A percentile compares a stretch with the other conserved stretches of the same genome.
These are phyloP conservation scores for Coprinellus micaceus DNA, from an alignment of 768 basidiomycete species.

Conservation along the genomic window DNA sequence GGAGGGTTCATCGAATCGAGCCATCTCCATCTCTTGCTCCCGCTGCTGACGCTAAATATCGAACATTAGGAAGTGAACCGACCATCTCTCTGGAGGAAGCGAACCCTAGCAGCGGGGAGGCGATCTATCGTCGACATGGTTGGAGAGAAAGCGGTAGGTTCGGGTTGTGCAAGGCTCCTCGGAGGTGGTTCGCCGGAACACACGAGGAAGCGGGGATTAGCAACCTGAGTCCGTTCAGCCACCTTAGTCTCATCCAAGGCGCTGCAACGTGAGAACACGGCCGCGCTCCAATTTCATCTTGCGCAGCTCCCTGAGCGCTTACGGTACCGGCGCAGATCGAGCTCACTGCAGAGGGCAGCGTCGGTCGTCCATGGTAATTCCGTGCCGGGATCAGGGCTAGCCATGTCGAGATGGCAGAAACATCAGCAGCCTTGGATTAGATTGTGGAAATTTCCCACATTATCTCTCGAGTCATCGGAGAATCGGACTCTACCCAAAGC, in stretches of 20 bases:
- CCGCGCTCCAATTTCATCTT: background rate
- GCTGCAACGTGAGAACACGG: background rate
- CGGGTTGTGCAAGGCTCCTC: background rate
- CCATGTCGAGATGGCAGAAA: background rate
- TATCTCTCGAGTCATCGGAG: slow-evolving; percentile 1
- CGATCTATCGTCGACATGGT: slow-evolving; percentile 35
- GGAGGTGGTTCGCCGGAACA: no score
- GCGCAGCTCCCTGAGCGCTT: background rate
- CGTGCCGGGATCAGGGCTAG: no score
- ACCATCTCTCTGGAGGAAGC: background rate
- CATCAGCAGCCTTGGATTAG: background rate
- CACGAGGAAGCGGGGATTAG: background rate
- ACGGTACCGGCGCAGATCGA: no score
- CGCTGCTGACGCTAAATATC: slow-evolving; percentile 30
- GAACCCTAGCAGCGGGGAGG: slow-evolving; percentile 36
- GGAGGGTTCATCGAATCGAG: slow-evolving; percentile 17
- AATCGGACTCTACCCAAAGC: background rate
- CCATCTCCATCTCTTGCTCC: slow-evolving; percentile 31
- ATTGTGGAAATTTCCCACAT: background rate
- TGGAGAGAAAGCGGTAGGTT: background rate
- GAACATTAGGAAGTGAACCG: background rate
- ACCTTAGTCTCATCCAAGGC: background rate
- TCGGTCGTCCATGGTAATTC: no score
- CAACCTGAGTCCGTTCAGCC: slow-evolving; percentile 4
- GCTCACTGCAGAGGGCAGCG: no score